Base-by-base conservation (phyloP, 208 protist genomes). In the Polymyxa betae region DNA sequence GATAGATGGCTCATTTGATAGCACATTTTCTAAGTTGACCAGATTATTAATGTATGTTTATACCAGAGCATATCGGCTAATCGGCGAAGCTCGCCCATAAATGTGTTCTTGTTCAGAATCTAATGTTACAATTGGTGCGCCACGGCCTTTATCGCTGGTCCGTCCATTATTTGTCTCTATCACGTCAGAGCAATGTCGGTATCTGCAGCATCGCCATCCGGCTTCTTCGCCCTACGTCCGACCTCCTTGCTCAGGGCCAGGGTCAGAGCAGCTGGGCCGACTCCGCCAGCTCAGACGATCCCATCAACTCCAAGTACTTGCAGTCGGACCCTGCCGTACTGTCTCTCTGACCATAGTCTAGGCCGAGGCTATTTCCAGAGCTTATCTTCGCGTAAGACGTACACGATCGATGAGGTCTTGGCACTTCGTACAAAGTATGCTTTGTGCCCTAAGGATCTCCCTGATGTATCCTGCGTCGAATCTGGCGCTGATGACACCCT, bases 401-500 rank as follows among this genome's bases (percentile, higher is more conserved):
- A 82, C 72, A 82, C 16, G 16, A 82, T 82, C 35, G 72, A 82
- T 35, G 72, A 82, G 10, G 10, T 82, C 16, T 82, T 82, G 40
- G 72, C 72, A 82, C 12, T 82, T 5, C 5, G 72, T 38, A 82
- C 72, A 5, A 82, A 82, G n/a, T 82, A 45, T n/a, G 72, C 40
- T 35, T n/a, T 82, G 16, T 82, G 72, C 35, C 72, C 72, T 35
- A 82, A 82, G n/a, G 72, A 82, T 35, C 72, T 82, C 16, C 72
- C 72, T 5, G 72, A 82, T 82, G 72, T 82, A n/a, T 82, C 72
- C 72, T 82, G 72, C 35, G 72, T 82, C 5, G 72, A 82, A 82
- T 43, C 40, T 40, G 72, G 72, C n/a, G 72, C 72, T n/a, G 72
- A 82, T 82, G 72, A 82, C 40, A 45, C 72, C 16, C n/a, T 82